phyloP scores from a whole-genome alignment of 495 filamentous ascomycete genomes.

The Tricharina praecox region DNA sequence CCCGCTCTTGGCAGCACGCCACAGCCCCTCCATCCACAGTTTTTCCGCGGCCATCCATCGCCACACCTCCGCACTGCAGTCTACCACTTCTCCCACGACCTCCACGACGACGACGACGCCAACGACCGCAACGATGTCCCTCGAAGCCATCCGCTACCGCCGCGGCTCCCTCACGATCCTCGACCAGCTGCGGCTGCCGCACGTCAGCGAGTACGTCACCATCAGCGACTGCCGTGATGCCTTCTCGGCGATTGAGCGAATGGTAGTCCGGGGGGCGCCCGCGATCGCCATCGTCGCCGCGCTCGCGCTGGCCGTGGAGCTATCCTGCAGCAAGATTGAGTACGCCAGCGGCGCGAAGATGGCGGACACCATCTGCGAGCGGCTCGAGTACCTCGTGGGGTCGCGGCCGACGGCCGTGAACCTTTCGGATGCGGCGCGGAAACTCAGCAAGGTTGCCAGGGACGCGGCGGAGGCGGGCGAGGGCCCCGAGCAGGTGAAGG shows the following conservation, averaged over 20 bases:
- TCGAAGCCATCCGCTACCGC: slow-evolving; percentile 78
- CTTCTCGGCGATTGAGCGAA: slow-evolving; percentile 80
- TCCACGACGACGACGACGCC: not conserved
- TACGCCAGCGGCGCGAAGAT: slow-evolving; percentile 35
- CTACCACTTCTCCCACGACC: not conserved
- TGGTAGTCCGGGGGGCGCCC: slow-evolving; percentile 86
- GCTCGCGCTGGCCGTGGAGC: slow-evolving; percentile 63
- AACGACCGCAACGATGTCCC: slow-evolving; percentile 16
- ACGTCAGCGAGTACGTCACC: slow-evolving; percentile 60
- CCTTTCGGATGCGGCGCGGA: slow-evolving; percentile 68
- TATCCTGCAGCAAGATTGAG: slow-evolving; percentile 28
- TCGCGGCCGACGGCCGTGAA: slow-evolving; percentile 92
- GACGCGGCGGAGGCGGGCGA: slow-evolving; percentile 33
- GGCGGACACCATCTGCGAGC: slow-evolving; percentile 47
- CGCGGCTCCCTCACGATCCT: slow-evolving; percentile 66
- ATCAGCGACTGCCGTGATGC: slow-evolving; percentile 63
- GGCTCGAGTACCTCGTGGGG: slow-evolving; percentile 64
- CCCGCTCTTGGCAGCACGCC: too few relatives aligned
- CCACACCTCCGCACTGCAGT: not conserved
- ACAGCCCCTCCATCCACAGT: too few relatives aligned
- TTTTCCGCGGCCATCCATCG: too few relatives aligned
- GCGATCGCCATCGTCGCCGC: slow-evolving; percentile 96
- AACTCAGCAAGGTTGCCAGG: slow-evolving; percentile 55
- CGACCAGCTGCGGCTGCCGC: slow-evolving; percentile 81
- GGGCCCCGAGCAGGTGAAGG: slow-evolving; percentile 29